Base-by-base conservation (phyloP, 2,329 filamentous ascomycete genomes). In the Alternaria alternata region DNA sequence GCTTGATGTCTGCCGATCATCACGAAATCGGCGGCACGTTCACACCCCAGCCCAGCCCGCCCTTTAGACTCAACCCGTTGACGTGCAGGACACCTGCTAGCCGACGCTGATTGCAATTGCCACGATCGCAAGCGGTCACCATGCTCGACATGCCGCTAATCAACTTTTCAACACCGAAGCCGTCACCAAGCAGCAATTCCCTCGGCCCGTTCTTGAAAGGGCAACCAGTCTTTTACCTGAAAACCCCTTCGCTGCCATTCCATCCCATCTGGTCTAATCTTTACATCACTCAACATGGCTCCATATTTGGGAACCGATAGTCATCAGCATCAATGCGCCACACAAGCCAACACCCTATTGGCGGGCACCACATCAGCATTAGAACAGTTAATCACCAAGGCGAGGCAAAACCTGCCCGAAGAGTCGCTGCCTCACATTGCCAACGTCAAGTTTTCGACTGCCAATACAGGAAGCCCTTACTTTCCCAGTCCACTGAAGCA, bases 401-500 rank as follows among this genome's bases (percentile, higher is more conserved):
- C 69, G 41, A 68, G 75, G 34, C 69, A 65, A 53, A 73, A 79
- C 39, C 65, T 80, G 12, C 78, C 78, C 6, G 53, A 60, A 30
- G 77, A 80, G 59, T 71, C 68, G 49, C 59, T 72, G 5, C 51
- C 69, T 20, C 67, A 77, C 46, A 75, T 80, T 22, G 53, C 64
- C 20, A 69, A 61, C 7, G 64, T 73, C 48, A 55, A 68, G 5
- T 80, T 80, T 49, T 71, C 70, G 2, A 80, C 77, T 1, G 73
- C 71, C 14, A 79, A 80, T 54, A 76, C 73, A 0, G 78, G 77
- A 28, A 77, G 64, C 18, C 78, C 78, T 7, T 79, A 80, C 62
- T 80, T 79, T 57, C 78, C 78, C 3, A 77, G 74, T 59, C 83
- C 84, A 0, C 81, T 85, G 64, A 85, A 85, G 62, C 82, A 84